These are phyloP conservation scores for Cryptococcus amylolentus DNA, from an alignment of 1,284 basidiomycete species.

Conservation along the genomic window DNA sequence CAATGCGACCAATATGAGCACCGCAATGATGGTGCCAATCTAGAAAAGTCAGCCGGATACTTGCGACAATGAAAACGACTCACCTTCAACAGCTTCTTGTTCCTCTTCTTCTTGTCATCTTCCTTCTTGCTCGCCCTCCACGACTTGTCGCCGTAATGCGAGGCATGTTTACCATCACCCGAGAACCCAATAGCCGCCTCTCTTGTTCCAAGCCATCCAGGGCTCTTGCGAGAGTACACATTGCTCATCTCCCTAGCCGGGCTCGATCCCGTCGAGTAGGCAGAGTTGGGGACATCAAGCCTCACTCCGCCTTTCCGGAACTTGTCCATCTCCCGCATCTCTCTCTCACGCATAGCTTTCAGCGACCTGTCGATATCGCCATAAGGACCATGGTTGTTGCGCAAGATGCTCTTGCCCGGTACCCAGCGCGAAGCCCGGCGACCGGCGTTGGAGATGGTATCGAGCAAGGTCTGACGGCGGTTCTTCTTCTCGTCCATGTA, in stretches of 20 bases:
- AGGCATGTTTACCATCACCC: slow-evolving; percentile 2
- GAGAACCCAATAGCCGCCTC: slow-evolving; percentile 5
- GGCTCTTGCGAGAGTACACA: slow-evolving; percentile 2
- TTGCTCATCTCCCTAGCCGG: slow-evolving; percentile 8
- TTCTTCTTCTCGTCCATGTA: not conserved
- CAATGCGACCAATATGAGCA: slow-evolving; percentile 27
- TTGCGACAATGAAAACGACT: slow-evolving; percentile 4
- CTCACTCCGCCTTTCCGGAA: slow-evolving; percentile 16
- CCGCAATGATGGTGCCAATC: slow-evolving; percentile 21
- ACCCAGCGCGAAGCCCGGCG: slow-evolving; percentile 13
- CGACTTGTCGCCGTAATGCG: not conserved
- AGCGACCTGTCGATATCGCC: slow-evolving; percentile 8
- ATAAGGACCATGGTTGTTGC: not conserved
- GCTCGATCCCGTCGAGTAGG: slow-evolving; percentile 10
- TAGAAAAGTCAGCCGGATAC: slow-evolving; percentile 7
- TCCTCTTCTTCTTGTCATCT: slow-evolving; percentile 13
- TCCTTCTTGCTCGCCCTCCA: slow-evolving; percentile 11
- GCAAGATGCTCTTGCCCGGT: slow-evolving; percentile 18
- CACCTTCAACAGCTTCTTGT: slow-evolving; percentile 19
- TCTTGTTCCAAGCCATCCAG: slow-evolving; percentile 15
- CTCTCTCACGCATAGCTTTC: slow-evolving; percentile 19
- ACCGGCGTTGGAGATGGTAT: slow-evolving; percentile 9
- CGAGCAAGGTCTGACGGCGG: slow-evolving; percentile 18
- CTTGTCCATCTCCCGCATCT: slow-evolving; percentile 28
- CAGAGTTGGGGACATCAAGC: slow-evolving; percentile 5